These are phyloP conservation scores for Lepidium aucheri DNA, from an alignment of 345 rosid species.

Conservation along the genomic window DNA sequence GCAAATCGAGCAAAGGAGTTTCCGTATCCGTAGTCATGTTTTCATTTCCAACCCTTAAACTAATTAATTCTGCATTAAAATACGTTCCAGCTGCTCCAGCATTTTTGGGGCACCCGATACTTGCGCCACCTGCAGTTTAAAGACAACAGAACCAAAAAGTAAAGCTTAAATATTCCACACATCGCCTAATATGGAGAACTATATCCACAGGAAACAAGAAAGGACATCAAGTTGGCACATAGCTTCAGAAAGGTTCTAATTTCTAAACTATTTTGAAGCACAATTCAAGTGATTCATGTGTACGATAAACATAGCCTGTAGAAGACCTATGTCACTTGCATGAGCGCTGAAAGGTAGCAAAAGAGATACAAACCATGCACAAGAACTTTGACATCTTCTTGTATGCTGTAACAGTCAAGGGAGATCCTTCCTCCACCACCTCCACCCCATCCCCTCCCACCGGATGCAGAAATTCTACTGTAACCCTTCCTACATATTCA, in stretches of 20 bases:
- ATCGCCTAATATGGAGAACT: neutral
- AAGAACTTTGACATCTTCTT: constrained; percentile 75
- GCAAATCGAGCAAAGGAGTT: constrained; percentile 90
- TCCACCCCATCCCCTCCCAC: constrained; percentile 93
- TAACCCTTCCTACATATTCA: constrained; percentile 72
- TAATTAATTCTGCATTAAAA: constrained; percentile 71
- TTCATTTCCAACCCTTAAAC: constrained; percentile 87
- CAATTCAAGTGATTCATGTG: neutral
- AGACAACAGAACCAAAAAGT: neutral
- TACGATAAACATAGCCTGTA: neutral
- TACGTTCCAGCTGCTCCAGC: constrained; percentile 98
- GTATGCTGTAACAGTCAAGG: constrained; percentile 91
- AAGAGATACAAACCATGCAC: constrained; percentile 75
- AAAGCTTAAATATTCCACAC: neutral
- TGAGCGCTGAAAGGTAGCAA: constrained; percentile 23
- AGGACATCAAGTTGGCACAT: neutral
- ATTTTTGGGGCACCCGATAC: constrained; percentile 76
- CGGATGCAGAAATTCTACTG: constrained; percentile 77
- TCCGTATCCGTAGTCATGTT: constrained; percentile 81
- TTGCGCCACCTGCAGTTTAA: constrained; percentile 62
- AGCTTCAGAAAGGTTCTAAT: neutral
- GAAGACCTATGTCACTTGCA: constrained; percentile 12
- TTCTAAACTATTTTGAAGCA: neutral
- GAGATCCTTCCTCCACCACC: constrained; percentile 99
- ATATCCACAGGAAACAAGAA: neutral